phyloP scores from a whole-genome alignment of 2,329 filamentous ascomycete genomes.

The Diaporthe caulivora region DNA sequence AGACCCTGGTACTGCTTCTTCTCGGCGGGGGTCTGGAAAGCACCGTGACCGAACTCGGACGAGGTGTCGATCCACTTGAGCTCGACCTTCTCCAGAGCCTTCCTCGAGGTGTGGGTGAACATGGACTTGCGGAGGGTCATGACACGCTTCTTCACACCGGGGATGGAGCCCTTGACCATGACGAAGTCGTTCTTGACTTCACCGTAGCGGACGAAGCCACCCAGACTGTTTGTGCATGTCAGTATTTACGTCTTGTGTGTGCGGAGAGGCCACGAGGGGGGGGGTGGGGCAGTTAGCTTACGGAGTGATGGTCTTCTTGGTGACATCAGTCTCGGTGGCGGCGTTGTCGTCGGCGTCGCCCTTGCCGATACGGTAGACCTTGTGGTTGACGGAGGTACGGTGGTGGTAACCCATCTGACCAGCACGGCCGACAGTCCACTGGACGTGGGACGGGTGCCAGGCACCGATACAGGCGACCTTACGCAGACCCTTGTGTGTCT shows the following conservation, averaged over 20 bases:
- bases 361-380: conserved; percentile 99
- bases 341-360: conserved; percentile 90
- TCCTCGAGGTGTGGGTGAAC: conserved; percentile 95
- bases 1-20: conserved; percentile 98
- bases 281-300: conserved; percentile 69
- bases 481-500: conserved; percentile 99
- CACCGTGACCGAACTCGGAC: conserved; percentile 99
- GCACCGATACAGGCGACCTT: conserved; percentile 99
- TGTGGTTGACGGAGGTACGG: conserved; percentile 99
- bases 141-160: conserved; percentile 99
- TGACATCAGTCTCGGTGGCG: conserved; percentile 94
- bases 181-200: conserved; percentile 99
- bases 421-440: conserved; percentile 99
- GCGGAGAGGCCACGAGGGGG: background rate
- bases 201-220: conserved; percentile 99
- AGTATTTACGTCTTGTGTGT: background rate
- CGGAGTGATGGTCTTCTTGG: conserved; percentile 99
- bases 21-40: conserved; percentile 98
- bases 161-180: conserved; percentile 97
- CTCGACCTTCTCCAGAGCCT: conserved; percentile 97
- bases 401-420: conserved; percentile 99
- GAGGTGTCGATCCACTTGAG: conserved; percentile 99
- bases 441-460: conserved; percentile 99
- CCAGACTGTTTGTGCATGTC: conserved; percentile 72
- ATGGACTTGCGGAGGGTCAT: conserved; percentile 99